Evolutionary conservation across 257 asterid species (phyloP), one percentile per base, ranked within the genome.

Genomic region (Solanum chiquidenum): DNA sequence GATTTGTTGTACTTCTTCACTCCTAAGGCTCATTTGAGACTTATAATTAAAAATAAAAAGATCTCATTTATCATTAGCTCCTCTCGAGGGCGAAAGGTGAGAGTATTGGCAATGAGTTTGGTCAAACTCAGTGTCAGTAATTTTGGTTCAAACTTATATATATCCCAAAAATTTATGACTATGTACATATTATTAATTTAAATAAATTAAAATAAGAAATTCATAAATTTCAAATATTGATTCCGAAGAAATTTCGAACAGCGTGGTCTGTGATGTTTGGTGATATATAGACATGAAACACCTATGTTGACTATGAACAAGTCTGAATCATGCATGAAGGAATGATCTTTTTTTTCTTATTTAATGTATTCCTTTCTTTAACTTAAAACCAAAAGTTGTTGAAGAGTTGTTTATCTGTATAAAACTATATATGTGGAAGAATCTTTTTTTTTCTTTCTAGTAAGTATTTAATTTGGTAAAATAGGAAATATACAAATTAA

Each of bases 221-320:
- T 68, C 5, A 74, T 16, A 74, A 71, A 8, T 14, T 29, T 68
- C 0, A 29, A 68, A 29, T 64, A n/a, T 0, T 0, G 2, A 14
- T 7, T 27, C 0, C 10, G 11, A 9, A n/a, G 72, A 88, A 89
- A 84, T 88, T 91, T 92, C 94, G 89, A 91, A 87, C 14, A 2
- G 75, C 85, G 93, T 90, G 96, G 89, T 93, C 94, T 27, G 42
- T 40, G 38, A 52, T 62, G 80, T 42, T 58, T 31, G 84, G 69
- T 16, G 38, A 75, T 27, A 31, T 42, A 46, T 80, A 29, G 85
- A 29, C 85, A 46, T 27, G 69, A 87, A 87, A 77, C 87, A 86
- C 88, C 88, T 88, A 49, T 91, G 91, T 90, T 91, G 94, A 90
- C 94, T 88, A 87, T 42, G 23, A 79, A 40, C 23, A 68, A 66